phyloP scores from a whole-genome alignment of 257 asterid genomes.

The Capsicum chinense region DNA sequence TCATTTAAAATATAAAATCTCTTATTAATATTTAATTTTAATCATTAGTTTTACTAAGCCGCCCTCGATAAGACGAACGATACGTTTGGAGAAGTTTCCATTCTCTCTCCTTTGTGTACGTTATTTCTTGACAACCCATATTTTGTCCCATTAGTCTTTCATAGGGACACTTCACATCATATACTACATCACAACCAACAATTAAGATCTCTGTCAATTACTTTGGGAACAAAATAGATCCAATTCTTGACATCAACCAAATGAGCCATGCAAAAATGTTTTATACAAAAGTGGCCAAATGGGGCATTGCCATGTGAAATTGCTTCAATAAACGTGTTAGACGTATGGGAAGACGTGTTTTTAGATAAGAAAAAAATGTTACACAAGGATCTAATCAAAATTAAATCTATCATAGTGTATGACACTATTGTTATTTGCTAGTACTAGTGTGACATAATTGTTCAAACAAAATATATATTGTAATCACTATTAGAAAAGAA shows the following conservation, averaged over 20 bases:
- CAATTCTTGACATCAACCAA: constrained; percentile 17
- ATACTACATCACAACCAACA: constrained; percentile 2
- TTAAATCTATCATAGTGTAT: not conserved
- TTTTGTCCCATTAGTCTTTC: not conserved
- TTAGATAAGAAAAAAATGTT: not conserved
- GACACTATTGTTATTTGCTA: not conserved
- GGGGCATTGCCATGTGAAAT: constrained; percentile 21
- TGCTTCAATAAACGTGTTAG: not conserved
- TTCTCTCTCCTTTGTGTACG: not conserved
- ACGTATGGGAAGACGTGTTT: constrained; percentile 19
- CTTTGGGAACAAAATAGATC: not conserved
- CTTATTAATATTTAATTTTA: not conserved
- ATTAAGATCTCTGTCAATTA: not conserved
- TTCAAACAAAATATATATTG: not conserved
- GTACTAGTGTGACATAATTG: not conserved
- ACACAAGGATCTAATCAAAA: not conserved
- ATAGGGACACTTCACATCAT: constrained; percentile 24
- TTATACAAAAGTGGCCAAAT: not conserved
- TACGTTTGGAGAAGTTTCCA: not conserved
- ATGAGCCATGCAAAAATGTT: constrained; percentile 23
- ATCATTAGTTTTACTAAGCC: not conserved
- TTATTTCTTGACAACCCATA: not conserved
- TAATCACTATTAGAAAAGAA: not conserved
- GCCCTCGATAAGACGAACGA: not conserved
- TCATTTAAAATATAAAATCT: too few relatives aligned